These are phyloP conservation scores for Grosmannia huntii DNA, from an alignment of 2,329 filamentous ascomycete genomes.

Conservation along the genomic window DNA sequence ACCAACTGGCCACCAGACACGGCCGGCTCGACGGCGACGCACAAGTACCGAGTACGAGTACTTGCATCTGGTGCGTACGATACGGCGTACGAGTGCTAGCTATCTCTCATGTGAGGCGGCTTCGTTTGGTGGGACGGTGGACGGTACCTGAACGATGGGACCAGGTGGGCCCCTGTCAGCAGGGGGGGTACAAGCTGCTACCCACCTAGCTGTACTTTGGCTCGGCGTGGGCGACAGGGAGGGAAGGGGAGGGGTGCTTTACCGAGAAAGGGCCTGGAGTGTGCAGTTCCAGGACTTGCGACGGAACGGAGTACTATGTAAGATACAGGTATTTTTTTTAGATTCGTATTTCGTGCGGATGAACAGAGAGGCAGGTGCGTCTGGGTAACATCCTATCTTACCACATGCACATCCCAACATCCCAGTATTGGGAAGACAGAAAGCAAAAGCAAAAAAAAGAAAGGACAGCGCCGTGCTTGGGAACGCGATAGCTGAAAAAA, in stretches of 20 bases:
- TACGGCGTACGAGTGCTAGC: neutral
- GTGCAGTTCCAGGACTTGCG: neutral
- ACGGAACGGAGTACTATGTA: too few relatives aligned
- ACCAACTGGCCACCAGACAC: too few relatives aligned
- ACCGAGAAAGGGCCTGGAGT: neutral
- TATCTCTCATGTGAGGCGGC: neutral
- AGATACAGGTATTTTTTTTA: neutral
- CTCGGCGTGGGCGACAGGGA: neutral
- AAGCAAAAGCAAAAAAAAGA: neutral
- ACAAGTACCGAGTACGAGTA: too few relatives aligned
- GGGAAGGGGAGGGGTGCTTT: neutral
- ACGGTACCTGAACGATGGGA: slow-evolving; percentile 2
- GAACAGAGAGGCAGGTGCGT: neutral
- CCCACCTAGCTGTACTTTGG: neutral
- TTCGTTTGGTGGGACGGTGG: slow-evolving; percentile 1
- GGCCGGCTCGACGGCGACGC: too few relatives aligned
- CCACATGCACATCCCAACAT: neutral
- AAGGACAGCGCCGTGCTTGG: too few relatives aligned
- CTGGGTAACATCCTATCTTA: neutral
- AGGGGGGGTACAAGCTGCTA: neutral
- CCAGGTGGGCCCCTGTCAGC: slow-evolving; percentile 2
- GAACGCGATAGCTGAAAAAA: too few relatives aligned
- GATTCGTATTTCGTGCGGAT: neutral
- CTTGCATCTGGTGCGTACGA: neutral
- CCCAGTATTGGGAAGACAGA: neutral